A percentile compares a stretch with the other conserved stretches of the same genome.
Evolutionary conservation across 1,284 basidiomycete species (phyloP).

Genomic region (Agaricales sp.): DNA sequence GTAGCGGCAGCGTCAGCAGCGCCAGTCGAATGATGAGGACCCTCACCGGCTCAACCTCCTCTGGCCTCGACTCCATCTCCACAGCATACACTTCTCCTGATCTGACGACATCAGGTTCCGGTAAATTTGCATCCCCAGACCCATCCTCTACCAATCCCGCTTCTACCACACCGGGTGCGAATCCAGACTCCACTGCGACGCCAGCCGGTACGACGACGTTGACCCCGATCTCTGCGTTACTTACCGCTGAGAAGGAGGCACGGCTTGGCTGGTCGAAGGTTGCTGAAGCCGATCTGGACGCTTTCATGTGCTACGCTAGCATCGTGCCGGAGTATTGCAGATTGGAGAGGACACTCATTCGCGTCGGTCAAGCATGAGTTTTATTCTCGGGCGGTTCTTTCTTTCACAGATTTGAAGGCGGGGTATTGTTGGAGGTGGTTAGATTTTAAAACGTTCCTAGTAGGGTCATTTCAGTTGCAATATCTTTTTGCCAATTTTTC

Average conservation of each 20-base stretch:
- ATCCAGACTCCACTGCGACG: slow-evolving; percentile 12
- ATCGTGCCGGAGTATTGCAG: slow-evolving; percentile 76
- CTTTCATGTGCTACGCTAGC: slow-evolving; percentile 74
- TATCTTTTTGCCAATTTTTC: too few species aligned
- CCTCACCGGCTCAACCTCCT: not conserved
- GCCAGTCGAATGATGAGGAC: slow-evolving; percentile 1
- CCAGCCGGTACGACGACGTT: slow-evolving; percentile 40
- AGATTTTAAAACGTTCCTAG: too few species aligned
- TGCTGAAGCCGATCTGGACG: slow-evolving; percentile 71
- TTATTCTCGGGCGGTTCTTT: not conserved
- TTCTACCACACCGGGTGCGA: not conserved
- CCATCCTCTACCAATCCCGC: not conserved
- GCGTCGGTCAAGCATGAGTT: slow-evolving; percentile 23
- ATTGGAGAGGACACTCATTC: slow-evolving; percentile 65
- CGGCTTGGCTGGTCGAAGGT: slow-evolving; percentile 71
- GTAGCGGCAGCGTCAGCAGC: not conserved
- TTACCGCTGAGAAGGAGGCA: slow-evolving; percentile 57
- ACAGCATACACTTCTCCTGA: slow-evolving; percentile 2
- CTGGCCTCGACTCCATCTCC: not conserved
- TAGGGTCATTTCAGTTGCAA: too few species aligned
- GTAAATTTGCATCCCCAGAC: slow-evolving; percentile 7
- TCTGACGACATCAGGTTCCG: not conserved
- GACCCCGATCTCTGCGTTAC: slow-evolving; percentile 57
- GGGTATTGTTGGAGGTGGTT: too few species aligned
- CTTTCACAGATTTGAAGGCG: too few species aligned